Conservation (phyloP, 1,139 yeast species). For the Scheffersomyces illinoinensis region DNA sequence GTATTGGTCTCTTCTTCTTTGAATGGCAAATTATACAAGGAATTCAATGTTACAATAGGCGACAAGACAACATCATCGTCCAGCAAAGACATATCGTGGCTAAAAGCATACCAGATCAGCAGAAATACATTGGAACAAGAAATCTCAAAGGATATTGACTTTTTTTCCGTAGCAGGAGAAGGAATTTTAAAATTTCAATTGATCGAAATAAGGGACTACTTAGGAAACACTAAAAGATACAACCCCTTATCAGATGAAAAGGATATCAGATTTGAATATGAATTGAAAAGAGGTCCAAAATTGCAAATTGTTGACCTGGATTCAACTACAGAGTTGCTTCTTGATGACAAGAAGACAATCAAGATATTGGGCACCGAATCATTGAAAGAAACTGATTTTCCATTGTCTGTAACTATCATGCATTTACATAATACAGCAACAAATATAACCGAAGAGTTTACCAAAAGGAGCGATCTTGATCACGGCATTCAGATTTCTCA, state of each 20-base stretch:
- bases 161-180: constrained; percentile 31
- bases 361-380: constrained; percentile 20
- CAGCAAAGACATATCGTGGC: constrained; percentile 20
- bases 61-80: constrained; percentile 3
- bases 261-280: constrained; percentile 54
- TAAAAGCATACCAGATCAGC: constrained; percentile 24
- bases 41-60: constrained; percentile 25
- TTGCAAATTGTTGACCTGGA: constrained; percentile 38
- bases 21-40: constrained; percentile 40
- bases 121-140: constrained; percentile 41
- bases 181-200: constrained; percentile 70
- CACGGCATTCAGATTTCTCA: constrained; percentile 42
- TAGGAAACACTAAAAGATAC: constrained; percentile 69
- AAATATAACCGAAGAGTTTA: constrained; percentile 40
- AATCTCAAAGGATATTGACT: constrained; percentile 24
- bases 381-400: constrained; percentile 39
- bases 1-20: constrained; percentile 60
- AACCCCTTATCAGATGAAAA: constrained; percentile 44
- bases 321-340: constrained; percentile 44
- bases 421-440: constrained; percentile 31
- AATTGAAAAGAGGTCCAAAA: constrained; percentile 64
- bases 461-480: constrained; percentile 25
- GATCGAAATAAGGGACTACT: constrained; percentile 67
- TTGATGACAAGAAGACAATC: constrained; percentile 39
- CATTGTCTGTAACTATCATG: constrained; percentile 46